These are phyloP conservation scores for Chaetomium globosum DNA, from an alignment of 2,329 filamentous ascomycete genomes.

Conservation along the genomic window DNA sequence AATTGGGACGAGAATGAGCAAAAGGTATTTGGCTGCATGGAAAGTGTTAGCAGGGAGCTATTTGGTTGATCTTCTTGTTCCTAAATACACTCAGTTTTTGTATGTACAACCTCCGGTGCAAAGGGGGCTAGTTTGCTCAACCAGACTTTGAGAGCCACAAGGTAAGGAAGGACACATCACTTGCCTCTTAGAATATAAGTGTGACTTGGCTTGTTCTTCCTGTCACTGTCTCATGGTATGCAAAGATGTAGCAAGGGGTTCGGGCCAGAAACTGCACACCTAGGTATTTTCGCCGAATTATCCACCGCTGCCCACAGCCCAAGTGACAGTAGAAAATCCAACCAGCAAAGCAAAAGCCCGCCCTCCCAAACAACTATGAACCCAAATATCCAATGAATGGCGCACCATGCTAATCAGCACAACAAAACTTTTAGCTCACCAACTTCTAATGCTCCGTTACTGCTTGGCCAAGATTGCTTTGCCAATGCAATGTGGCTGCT, in stretches of 20 bases:
- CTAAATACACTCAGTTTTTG: not conserved
- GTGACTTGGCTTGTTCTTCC: not conserved
- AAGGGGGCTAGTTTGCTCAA: not conserved
- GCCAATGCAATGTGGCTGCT: slow-evolving; percentile 15
- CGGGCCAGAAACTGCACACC: not conserved
- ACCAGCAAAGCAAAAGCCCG: not conserved
- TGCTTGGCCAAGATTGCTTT: not conserved
- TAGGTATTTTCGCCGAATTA: not conserved
- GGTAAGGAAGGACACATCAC: not conserved
- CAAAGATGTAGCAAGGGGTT: not conserved
- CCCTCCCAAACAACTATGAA: not conserved
- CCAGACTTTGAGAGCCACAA: not conserved
- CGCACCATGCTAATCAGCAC: not conserved
- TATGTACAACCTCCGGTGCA: not conserved
- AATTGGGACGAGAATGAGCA: too few relatives aligned
- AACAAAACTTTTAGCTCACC: not conserved
- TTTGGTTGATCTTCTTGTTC: not conserved
- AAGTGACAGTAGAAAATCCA: not conserved
- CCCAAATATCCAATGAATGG: not conserved
- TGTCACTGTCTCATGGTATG: not conserved
- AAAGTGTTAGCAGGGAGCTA: not conserved
- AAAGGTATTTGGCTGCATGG: too few relatives aligned
- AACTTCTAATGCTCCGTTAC: not conserved
- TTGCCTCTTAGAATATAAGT: not conserved
- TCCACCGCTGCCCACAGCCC: not conserved